These are phyloP conservation scores for Takakia lepidozioides DNA, from an alignment of 225 moss, liverwort and hornwort species.

Conservation along the genomic window DNA sequence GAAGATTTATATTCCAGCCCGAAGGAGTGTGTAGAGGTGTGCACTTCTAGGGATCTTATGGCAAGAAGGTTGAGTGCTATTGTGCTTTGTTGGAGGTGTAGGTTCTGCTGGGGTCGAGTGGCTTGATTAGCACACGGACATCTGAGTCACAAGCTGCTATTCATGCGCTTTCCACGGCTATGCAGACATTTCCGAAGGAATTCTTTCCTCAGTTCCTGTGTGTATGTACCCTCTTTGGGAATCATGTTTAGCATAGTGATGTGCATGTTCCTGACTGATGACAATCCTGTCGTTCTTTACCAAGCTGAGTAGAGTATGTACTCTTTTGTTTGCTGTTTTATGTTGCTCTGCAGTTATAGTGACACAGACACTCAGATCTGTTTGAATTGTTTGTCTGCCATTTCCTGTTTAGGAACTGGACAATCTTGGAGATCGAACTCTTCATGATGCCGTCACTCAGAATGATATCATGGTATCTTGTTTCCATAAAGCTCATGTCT, in stretches of 20 bases:
- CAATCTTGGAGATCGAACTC: slow-evolving; percentile 57
- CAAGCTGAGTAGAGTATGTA: too few species aligned
- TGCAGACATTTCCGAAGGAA: slow-evolving; percentile 67
- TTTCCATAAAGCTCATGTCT: too few species aligned
- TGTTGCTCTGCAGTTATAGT: too few species aligned
- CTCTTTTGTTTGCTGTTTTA: too few species aligned
- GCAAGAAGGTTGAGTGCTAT: too few species aligned
- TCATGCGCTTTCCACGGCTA: slow-evolving; percentile 71
- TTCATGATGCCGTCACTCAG: slow-evolving; percentile 67
- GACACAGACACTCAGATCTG: too few species aligned
- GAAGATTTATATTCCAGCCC: too few species aligned
- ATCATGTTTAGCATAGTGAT: too few species aligned
- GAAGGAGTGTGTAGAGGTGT: too few species aligned
- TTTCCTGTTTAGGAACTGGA: slow-evolving; percentile 63
- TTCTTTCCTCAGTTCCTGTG: slow-evolving; percentile 74
- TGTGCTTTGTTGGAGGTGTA: slow-evolving; percentile 12
- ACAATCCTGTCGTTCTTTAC: slow-evolving; percentile 4
- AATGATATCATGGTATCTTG: slow-evolving; percentile 70
- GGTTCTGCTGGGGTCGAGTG: slow-evolving; percentile 78
- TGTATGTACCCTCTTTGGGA: slow-evolving; percentile 31
- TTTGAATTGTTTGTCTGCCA: too few species aligned
- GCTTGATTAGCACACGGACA: slow-evolving; percentile 51
- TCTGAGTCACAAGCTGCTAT: slow-evolving; percentile 76
- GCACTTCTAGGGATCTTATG: too few species aligned
- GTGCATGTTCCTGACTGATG: not conserved